Percentiles rank a stretch among this genome's conserved stretches.
Conservation (phyloP, 1,284 basidiomycete genomes). For the Neolentinus lepideus region DNA sequence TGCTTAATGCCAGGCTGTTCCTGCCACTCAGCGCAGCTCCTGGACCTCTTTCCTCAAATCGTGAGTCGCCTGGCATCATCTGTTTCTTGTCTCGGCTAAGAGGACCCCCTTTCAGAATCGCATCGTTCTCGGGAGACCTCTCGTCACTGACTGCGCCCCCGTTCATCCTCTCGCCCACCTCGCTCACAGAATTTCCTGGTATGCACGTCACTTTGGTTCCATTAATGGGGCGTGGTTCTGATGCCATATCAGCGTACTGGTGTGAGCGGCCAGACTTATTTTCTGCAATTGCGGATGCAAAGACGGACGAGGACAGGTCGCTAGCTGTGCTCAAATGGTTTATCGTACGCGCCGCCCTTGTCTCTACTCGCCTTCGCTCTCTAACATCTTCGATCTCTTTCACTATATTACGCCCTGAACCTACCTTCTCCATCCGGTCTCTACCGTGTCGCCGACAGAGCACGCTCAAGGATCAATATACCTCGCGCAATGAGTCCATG, state of each 20-base stretch:
- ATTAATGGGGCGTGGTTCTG: background rate
- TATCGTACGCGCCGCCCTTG: slow-evolving; percentile 55
- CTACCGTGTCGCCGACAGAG: slow-evolving; percentile 32
- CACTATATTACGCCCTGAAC: too few species aligned
- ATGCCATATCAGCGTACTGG: slow-evolving; percentile 72
- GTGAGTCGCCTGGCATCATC: slow-evolving; percentile 32
- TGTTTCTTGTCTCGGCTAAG: background rate
- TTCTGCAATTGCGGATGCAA: slow-evolving; percentile 74
- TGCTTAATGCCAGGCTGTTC: slow-evolving; percentile 54
- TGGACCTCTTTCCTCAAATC: slow-evolving; percentile 82
- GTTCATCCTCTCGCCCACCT: slow-evolving; percentile 84
- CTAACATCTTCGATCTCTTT: too few species aligned
- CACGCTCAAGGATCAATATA: slow-evolving; percentile 94
- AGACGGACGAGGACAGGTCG: slow-evolving; percentile 64
- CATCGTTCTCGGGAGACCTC: slow-evolving; percentile 86
- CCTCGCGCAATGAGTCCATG: slow-evolving; percentile 86
- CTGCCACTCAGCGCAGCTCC: slow-evolving; percentile 62
- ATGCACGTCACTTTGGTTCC: slow-evolving; percentile 15
- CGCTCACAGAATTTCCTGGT: slow-evolving; percentile 86
- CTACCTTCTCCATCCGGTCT: background rate
- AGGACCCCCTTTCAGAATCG: slow-evolving; percentile 42
- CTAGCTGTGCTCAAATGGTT: slow-evolving; percentile 86
- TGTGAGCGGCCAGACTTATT: slow-evolving; percentile 85
- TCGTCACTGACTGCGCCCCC: slow-evolving; percentile 93
- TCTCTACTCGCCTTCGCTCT: too few species aligned